Percentiles rank a stretch among this genome's conserved stretches.
phyloP scores from a whole-genome alignment of 2,329 filamentous ascomycete species.

The Pyrenochaeta sp. region DNA sequence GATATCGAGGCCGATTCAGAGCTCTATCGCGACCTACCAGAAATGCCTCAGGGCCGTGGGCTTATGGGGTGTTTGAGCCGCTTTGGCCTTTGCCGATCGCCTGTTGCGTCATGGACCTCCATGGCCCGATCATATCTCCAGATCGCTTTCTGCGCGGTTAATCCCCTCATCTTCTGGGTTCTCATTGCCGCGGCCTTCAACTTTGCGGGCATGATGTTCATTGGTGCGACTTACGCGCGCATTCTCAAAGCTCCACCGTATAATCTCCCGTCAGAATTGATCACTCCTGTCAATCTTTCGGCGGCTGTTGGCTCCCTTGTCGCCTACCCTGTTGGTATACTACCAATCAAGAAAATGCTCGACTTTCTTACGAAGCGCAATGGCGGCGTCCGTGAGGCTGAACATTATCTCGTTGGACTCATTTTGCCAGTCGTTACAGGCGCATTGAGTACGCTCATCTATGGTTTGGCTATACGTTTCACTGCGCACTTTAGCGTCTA shows the following conservation, averaged over 20 bases:
- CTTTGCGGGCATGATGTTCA: constrained; percentile 41
- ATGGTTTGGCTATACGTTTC: constrained; percentile 31
- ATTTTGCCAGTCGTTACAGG: constrained; percentile 37
- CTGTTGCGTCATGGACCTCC: constrained; percentile 36
- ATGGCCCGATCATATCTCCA: constrained; percentile 35
- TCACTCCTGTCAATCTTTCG: constrained; percentile 31
- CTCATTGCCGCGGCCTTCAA: constrained; percentile 34
- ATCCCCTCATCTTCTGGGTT: constrained; percentile 46
- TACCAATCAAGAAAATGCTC: constrained; percentile 11
- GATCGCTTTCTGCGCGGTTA: constrained; percentile 37
- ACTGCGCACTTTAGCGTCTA: constrained; percentile 21
- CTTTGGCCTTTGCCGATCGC: constrained; percentile 29
- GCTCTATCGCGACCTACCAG: constrained; percentile 35
- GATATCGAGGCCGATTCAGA: constrained; percentile 39
- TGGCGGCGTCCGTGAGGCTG: constrained; percentile 39
- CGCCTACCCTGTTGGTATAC: constrained; percentile 21
- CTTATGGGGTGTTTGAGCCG: constrained; percentile 19
- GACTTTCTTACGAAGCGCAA: constrained; percentile 33
- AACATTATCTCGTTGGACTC: constrained; percentile 42
- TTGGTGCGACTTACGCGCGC: constrained; percentile 33
- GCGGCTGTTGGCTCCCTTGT: constrained; percentile 29
- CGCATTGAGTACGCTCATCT: constrained; percentile 30
- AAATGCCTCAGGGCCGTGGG: constrained; percentile 15
- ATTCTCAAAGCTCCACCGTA: constrained; percentile 34
- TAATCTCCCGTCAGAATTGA: constrained; percentile 18